phyloP scores from a whole-genome alignment of 176 grass and related monocot genomes.

The Tillandsia leiboldiana region DNA sequence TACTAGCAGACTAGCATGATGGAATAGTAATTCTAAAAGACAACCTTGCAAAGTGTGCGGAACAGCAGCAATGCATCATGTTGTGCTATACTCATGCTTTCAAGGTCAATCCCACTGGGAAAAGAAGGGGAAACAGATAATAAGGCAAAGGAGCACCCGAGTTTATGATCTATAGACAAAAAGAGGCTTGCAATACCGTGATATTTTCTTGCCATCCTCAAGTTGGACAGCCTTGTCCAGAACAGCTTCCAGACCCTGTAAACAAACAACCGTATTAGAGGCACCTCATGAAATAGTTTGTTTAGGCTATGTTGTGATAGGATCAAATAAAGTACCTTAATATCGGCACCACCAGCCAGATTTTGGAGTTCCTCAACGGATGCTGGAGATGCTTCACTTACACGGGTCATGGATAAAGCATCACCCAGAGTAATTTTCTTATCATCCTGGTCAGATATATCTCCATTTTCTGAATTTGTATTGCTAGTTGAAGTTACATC shows the following conservation, averaged over 20 bases:
- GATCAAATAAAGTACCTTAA: slow-evolving; percentile 44
- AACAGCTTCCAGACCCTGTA: slow-evolving; percentile 91
- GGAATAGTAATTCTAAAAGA: slow-evolving; percentile 20
- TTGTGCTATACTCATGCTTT: slow-evolving; percentile 82
- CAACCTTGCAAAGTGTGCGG: slow-evolving; percentile 95
- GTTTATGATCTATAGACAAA: slow-evolving; percentile 10
- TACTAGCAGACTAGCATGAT: slow-evolving; percentile 11
- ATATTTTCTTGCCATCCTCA: slow-evolving; percentile 95
- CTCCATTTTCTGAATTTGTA: slow-evolving; percentile 53
- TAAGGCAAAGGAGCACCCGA: neutral
- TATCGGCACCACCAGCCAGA: slow-evolving; percentile 93
- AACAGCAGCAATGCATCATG: slow-evolving; percentile 89
- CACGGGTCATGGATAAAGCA: slow-evolving; percentile 52
- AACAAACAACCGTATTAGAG: slow-evolving; percentile 29
- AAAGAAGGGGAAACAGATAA: slow-evolving; percentile 10
- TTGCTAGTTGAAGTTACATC: slow-evolving; percentile 41
- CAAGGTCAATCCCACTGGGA: slow-evolving; percentile 77
- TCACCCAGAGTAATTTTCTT: slow-evolving; percentile 66
- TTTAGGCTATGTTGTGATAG: neutral
- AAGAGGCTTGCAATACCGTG: slow-evolving; percentile 40
- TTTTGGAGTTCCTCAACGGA: slow-evolving; percentile 97
- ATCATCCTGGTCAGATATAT: slow-evolving; percentile 63
- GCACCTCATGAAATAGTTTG: neutral
- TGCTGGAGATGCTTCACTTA: slow-evolving; percentile 49
- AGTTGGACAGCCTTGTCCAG: slow-evolving; percentile 96